These are phyloP conservation scores for Rhodosporidiobolus sp. DNA, from an alignment of 768 basidiomycete genomes.

Conservation along the genomic window DNA sequence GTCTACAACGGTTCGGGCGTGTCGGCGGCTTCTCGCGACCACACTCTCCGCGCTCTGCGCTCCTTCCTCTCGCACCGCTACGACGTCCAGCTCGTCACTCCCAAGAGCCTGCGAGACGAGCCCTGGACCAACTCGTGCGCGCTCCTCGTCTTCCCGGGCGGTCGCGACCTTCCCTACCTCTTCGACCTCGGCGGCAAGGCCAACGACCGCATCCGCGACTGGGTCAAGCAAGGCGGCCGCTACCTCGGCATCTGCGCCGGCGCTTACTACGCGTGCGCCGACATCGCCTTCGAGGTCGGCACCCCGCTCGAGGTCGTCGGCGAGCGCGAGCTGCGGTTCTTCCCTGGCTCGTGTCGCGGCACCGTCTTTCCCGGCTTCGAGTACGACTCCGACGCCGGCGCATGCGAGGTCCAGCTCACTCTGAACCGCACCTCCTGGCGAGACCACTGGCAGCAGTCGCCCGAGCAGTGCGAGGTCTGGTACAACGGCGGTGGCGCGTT, in stretches of 20 bases:
- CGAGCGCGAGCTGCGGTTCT: constrained; percentile 53
- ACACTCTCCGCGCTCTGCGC: constrained; percentile 56
- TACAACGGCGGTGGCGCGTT: constrained; percentile 56
- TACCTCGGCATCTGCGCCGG: constrained; percentile 66
- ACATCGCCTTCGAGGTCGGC: constrained; percentile 52
- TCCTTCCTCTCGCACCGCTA: constrained; percentile 68
- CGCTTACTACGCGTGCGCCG: constrained; percentile 55
- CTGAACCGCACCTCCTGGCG: constrained; percentile 43
- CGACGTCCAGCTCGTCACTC: constrained; percentile 67
- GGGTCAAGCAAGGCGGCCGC: constrained; percentile 66
- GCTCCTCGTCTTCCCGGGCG: constrained; percentile 73
- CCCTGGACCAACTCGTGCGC: constrained; percentile 77
- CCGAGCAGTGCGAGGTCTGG: constrained; percentile 47
- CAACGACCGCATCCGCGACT: constrained; percentile 58
- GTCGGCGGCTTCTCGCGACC: constrained; percentile 53
- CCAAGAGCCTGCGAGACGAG: constrained; percentile 59
- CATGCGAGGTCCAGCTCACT: constrained; percentile 48
- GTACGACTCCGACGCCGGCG: constrained; percentile 53
- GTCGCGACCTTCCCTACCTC: constrained; percentile 54
- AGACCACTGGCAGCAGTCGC: constrained; percentile 40
- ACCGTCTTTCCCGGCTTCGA: constrained; percentile 53
- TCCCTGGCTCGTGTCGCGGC: constrained; percentile 51
- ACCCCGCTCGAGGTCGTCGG: constrained; percentile 50
- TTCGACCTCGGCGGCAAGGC: constrained; percentile 49
- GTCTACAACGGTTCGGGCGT: constrained; percentile 67